Evolutionary conservation across 1,284 basidiomycete genomes (phyloP), one percentile per base, ranked within the genome.

Genomic region (Rhizoctonia solani): DNA sequence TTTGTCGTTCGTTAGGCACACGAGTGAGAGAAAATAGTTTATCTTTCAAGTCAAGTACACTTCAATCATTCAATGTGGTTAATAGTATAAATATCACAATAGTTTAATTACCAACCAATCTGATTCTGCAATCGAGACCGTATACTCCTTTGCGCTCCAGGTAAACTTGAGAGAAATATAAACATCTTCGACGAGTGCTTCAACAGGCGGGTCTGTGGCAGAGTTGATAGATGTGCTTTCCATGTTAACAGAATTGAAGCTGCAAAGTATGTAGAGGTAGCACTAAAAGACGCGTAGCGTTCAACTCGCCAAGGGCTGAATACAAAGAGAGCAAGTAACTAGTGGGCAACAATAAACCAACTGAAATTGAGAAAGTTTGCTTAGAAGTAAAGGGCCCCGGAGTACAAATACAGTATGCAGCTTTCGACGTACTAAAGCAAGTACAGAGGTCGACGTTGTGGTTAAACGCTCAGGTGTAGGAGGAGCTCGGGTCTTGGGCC

Each of bases 1-100:
- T 96, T 79, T 96, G 93, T 16, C 93, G 82, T 71, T 91, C 90
- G 27, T 87, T 84, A 2, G 93, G 92, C 1, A 97, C 92, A 68
- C 82, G 83, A 1, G 93, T 96, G 67, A 93, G 75, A 34, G 80
- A 82, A 70, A 88, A 84, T 41, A 97, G 76, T 6, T 81, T 76
- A 19, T 80, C 78, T 76, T 89, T 89, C 71, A 90, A 76, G 72
- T 90, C 88, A 72, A 83, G 87, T 8, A 90, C 84, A 74, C 88
- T 89, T 8, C 9, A 39, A n/a, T n/a, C 37, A 8, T 39, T 8
- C 37, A 39, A 39, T 72, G 19, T 19, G 13, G 9, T 5, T 4
- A 47, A 29, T 6, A 14, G 42, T 42, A 37, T 47, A 50, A 69
- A 34, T 49, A 55, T 52, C n/a, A 42, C 59, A 69, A 61, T 44